Evolutionary conservation across 139 green algal genomes (phyloP).

Genomic region (Diplosphaera chodatii): DNA sequence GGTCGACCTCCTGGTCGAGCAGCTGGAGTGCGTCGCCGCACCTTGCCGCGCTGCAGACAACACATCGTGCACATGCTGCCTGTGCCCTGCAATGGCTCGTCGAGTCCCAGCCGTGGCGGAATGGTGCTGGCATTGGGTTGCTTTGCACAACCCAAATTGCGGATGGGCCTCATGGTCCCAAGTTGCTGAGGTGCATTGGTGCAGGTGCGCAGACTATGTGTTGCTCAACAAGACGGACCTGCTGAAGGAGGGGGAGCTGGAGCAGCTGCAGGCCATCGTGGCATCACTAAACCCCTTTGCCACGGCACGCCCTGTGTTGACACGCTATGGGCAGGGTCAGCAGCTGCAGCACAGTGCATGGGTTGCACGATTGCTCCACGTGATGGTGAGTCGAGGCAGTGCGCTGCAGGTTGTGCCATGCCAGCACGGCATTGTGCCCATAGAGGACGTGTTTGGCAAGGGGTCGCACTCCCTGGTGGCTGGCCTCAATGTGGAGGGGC

Average conservation of each 20-base stretch:
- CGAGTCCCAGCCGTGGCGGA: too few species aligned
- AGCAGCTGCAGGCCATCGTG: conserved; percentile 59
- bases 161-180: too few species aligned
- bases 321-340: too few species aligned
- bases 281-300: conserved; percentile 78
- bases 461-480: conserved; percentile 46
- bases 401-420: conserved; percentile 57
- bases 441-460: conserved; percentile 68
- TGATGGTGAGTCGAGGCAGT: too few species aligned
- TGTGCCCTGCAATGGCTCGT: too few species aligned
- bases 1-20: conserved; percentile 89
- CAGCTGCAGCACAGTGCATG: too few species aligned
- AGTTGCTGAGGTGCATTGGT: too few species aligned
- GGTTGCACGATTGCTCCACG: too few species aligned
- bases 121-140: too few species aligned
- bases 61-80: too few species aligned
- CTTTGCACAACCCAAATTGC: too few species aligned
- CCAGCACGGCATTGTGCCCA: conserved; percentile 52
- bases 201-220: conserved; percentile 74
- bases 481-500: conserved; percentile 78
- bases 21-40: conserved; percentile 65
- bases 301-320: conserved; percentile 17
- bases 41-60: too few species aligned
- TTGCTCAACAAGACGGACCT: conserved; percentile 88
- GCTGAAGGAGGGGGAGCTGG: conserved; percentile 45